phyloP scores from a whole-genome alignment of 2,329 filamentous ascomycete genomes.

The Trichoderma hamatum region DNA sequence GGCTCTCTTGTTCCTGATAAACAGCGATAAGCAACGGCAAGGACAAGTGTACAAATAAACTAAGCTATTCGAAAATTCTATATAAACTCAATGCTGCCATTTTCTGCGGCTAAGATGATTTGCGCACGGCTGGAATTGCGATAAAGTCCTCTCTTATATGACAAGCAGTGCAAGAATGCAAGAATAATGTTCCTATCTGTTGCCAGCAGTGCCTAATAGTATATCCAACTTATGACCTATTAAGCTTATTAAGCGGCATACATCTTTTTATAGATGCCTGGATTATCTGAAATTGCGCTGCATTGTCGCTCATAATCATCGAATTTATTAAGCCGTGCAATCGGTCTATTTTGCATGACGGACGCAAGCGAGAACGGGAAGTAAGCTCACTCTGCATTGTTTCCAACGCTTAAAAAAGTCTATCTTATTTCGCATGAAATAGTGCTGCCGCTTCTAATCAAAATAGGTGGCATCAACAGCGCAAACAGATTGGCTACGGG shows the following conservation, averaged over 20 bases:
- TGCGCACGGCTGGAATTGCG: background rate
- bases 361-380: background rate
- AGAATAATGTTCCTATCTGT: too few relatives aligned
- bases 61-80: background rate
- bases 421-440: background rate
- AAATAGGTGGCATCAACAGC: background rate
- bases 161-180: too few relatives aligned
- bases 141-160: background rate
- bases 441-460: background rate
- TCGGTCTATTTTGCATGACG: constrained; percentile 1
- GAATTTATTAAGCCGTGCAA: background rate
- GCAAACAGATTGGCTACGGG: background rate
- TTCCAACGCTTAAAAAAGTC: background rate
- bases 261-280: background rate
- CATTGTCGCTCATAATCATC: background rate
- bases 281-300: background rate
- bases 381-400: background rate
- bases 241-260: background rate
- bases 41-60: background rate
- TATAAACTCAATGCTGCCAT: background rate
- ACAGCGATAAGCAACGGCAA: background rate
- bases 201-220: too few relatives aligned
- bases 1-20: background rate
- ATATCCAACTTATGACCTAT: too few relatives aligned
- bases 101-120: background rate